Base-by-base conservation (phyloP, 2,329 filamentous ascomycete genomes). In the Nectriaceae sp. region DNA sequence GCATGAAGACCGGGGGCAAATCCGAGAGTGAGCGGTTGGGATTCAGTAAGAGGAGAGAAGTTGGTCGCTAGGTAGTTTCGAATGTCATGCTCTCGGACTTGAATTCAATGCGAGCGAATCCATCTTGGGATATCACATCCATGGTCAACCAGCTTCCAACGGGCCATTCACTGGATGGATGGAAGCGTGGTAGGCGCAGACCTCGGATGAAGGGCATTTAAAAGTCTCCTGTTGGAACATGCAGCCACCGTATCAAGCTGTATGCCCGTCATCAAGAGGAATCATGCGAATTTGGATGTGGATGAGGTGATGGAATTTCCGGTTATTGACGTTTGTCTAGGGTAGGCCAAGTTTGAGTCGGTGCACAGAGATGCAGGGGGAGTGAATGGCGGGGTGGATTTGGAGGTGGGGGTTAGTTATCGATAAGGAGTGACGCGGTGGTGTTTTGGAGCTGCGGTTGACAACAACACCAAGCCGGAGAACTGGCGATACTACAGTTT, bases 1-100 rank as follows among this genome's bases (percentile, higher is more conserved):
- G 41, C 49, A 47, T 45, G 42, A 38, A 35, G 33, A 41, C 38
- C 41, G 21, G 41, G 44, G 42, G 47, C 22, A 29, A 40, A 44
- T 40, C 44, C 40, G 40, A 40, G 36, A 36, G 37, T 5, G 29
- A 42, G 33, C 39, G 42, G 20, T 36, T 22, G 26, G 18, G 16
- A 35, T 11, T 35, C 24, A 35, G 41, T 21, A 33, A 38, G 46
- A 44, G n/a, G n/a, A n/a, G n/a, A n/a, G n/a, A n/a, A n/a, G n/a
- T n/a, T n/a, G n/a, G n/a, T n/a, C n/a, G n/a, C n/a, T n/a, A n/a
- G n/a, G n/a, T n/a, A n/a, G n/a, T n/a, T n/a, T n/a, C n/a, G n/a
- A n/a, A n/a, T n/a, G n/a, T n/a, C n/a, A n/a, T n/a, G n/a, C n/a
- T n/a, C n/a, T n/a, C n/a, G n/a, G n/a, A n/a, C n/a, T n/a, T n/a